Evolutionary conservation across 306 rosid genomes (phyloP).

Genomic region (Gastrolobium bilobum): DNA sequence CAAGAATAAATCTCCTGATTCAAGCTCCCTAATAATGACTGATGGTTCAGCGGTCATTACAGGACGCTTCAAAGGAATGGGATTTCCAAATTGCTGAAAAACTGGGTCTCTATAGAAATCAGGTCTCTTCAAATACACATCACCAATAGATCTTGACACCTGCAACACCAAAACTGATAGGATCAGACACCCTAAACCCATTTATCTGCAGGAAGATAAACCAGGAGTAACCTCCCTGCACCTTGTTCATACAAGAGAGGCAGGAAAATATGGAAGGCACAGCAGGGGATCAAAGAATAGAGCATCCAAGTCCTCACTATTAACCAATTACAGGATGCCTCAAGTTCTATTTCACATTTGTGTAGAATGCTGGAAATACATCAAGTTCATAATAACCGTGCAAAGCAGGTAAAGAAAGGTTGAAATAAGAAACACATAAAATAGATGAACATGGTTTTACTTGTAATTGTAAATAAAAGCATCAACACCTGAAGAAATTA

Average conservation of each 20-base stretch:
- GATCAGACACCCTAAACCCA: slow-evolving; percentile 36
- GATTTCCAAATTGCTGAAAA: slow-evolving; percentile 76
- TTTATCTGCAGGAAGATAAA: slow-evolving; percentile 12
- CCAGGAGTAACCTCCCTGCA: not conserved
- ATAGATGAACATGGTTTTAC: not conserved
- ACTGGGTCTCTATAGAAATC: slow-evolving; percentile 79
- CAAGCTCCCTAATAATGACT: slow-evolving; percentile 69
- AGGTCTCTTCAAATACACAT: slow-evolving; percentile 88
- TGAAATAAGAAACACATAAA: slow-evolving; percentile 27
- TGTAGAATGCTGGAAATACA: slow-evolving; percentile 17
- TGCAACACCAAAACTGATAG: slow-evolving; percentile 47
- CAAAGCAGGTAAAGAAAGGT: not conserved
- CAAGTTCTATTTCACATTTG: not conserved
- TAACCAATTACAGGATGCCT: slow-evolving; percentile 22
- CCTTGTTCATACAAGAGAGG: slow-evolving; percentile 26
- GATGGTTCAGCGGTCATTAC: slow-evolving; percentile 98
- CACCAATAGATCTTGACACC: slow-evolving; percentile 98
- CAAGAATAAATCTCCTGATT: slow-evolving; percentile 82
- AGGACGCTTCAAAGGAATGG: slow-evolving; percentile 81
- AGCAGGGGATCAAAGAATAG: not conserved
- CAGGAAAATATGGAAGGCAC: slow-evolving; percentile 8
- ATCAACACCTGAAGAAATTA: slow-evolving; percentile 14
- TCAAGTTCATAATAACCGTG: slow-evolving; percentile 4
- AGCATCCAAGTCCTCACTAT: not conserved
- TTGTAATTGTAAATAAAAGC: slow-evolving; percentile 5